Base-by-base conservation (phyloP, 768 basidiomycete species). In the Gelatoporia subvermispora region DNA sequence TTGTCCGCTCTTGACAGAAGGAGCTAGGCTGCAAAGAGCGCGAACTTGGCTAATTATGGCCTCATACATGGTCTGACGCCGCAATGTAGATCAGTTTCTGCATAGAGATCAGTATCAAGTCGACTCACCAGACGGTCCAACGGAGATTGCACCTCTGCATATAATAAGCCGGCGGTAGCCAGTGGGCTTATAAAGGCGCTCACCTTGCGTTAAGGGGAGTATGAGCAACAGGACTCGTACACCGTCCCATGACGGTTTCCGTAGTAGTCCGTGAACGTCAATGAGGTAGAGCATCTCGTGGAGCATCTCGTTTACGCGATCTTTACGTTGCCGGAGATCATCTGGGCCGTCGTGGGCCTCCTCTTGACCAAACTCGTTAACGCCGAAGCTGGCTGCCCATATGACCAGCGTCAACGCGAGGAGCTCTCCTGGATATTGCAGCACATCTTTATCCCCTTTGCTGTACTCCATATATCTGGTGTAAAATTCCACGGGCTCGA, bases 381-480 rank as follows among this genome's bases (percentile, higher is more conserved):
- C 70, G 35, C 93, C 94, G 63, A 90, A 93, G 35, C 89, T 91
- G 3, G 84, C 79, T 0, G 91, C 93, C 92, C 92, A 96, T 18
- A 86, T 81, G 38, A 88, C 88, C 18, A 95, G 73, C 24, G 89
- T 67, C 75, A 88, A 85, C 17, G 83, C 76, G 35, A 96, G 74
- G 48, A 95, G 77, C 36, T 79, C 78, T 11, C 85, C 92, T 55
- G 89, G 84, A 41, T 78, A 72, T n/a, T 79, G 76, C 10, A 95
- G 76, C 15, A 77, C 66, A 16, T 78, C 73, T 3, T 74, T 69
- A 23, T 62, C 62, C 0, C 84, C 84, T 50, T 86, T 80, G 48
- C 65, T 63, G 59, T 85, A 87, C 28, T 82, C 79, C 15, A 75
- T 65, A 60, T 81, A 93, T 41, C 91, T 77, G n/a, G 78, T 70